Conservation (phyloP, 1,284 basidiomycete species). For the Ustilago nuda region DNA sequence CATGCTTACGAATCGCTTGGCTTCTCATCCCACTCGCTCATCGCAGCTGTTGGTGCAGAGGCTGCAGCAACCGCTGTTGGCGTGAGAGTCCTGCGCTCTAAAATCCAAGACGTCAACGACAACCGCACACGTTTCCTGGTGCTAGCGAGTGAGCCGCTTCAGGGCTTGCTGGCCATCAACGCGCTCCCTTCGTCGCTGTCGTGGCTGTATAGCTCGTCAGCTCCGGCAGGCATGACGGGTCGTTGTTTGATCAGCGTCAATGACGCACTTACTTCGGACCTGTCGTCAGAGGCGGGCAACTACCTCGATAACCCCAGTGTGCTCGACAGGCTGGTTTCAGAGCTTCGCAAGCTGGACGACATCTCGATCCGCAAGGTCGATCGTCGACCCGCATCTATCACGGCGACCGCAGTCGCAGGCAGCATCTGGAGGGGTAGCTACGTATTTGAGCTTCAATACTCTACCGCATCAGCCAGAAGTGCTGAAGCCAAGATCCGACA, state of each 20-base stretch:
- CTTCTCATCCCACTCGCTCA: slow-evolving; percentile 39
- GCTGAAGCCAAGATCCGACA: slow-evolving; percentile 33
- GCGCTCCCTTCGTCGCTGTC: slow-evolving; percentile 28
- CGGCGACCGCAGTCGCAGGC: background rate
- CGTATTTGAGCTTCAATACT: slow-evolving; percentile 45
- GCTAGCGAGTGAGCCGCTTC: slow-evolving; percentile 42
- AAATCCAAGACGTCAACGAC: slow-evolving; percentile 49
- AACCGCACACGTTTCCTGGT: slow-evolving; percentile 51
- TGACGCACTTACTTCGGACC: slow-evolving; percentile 31
- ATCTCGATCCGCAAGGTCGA: slow-evolving; percentile 44
- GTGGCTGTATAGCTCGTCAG: slow-evolving; percentile 21
- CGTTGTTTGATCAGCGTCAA: slow-evolving; percentile 35
- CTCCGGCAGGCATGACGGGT: slow-evolving; percentile 9
- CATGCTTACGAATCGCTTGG: slow-evolving; percentile 41
- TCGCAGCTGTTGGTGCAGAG: slow-evolving; percentile 45
- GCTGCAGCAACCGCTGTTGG: slow-evolving; percentile 26
- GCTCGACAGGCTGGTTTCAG: slow-evolving; percentile 16
- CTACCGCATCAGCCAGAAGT: slow-evolving; percentile 10
- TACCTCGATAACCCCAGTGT: slow-evolving; percentile 7
- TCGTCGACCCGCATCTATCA: slow-evolving; percentile 32
- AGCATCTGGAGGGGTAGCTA: slow-evolving; percentile 47
- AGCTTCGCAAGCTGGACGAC: slow-evolving; percentile 17
- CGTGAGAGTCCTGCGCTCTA: slow-evolving; percentile 34
- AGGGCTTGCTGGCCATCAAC: slow-evolving; percentile 23
- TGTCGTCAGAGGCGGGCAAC: slow-evolving; percentile 24